Conservation (phyloP, 805 yeast genomes). For the Wickerhamiella australiensis region DNA sequence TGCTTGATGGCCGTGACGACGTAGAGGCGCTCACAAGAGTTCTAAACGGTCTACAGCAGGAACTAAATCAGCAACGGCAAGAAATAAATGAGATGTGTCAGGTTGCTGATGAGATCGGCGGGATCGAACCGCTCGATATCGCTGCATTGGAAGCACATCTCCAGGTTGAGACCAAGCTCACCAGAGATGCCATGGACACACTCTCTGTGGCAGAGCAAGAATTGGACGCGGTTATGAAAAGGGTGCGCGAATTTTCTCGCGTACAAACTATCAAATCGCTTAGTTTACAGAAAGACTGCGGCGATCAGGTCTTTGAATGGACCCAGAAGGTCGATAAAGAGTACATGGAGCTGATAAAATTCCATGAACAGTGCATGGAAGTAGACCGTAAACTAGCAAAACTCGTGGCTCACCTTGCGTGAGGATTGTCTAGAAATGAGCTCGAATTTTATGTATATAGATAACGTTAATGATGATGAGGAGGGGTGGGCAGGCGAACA, state of each 20-base stretch:
- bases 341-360: conserved; percentile 5
- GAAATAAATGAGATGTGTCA: conserved; percentile 18
- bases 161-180: conserved; percentile 13
- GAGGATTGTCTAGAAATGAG: no score
- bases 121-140: conserved; percentile 15
- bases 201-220: conserved; percentile 4
- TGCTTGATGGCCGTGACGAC: conserved; percentile 6
- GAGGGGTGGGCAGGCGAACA: neutral
- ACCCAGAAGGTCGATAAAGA: neutral
- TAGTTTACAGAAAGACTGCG: conserved; percentile 6
- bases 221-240: conserved; percentile 7
- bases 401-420: neutral
- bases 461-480: no score
- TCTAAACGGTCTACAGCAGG: conserved; percentile 19
- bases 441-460: no score
- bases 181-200: conserved; percentile 8
- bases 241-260: conserved; percentile 9
- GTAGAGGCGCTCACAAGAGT: conserved; percentile 19
- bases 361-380: neutral
- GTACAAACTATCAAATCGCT: conserved; percentile 11
- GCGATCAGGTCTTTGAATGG: conserved; percentile 11
- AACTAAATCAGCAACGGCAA: conserved; percentile 18
- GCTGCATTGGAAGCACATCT: conserved; percentile 9
- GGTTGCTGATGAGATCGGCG: conserved; percentile 19
- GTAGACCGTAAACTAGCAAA: neutral